Evolutionary conservation across 1,139 yeast species (phyloP).

Genomic region (Geotrichum bryndzae): DNA sequence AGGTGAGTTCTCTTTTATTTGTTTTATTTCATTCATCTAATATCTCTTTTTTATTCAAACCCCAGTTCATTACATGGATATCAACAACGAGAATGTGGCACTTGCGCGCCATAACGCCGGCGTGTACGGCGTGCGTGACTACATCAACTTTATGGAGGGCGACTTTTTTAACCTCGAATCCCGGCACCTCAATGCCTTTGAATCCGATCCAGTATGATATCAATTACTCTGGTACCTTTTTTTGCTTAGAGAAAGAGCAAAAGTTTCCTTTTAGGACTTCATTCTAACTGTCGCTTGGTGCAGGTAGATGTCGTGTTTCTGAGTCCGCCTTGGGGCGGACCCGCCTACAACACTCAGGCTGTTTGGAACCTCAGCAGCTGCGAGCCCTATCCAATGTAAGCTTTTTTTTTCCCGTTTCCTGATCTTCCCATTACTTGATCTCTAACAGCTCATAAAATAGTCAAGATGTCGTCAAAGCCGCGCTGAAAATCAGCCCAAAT

Average conservation of each 20-base stretch:
- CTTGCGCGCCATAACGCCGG: conserved; percentile 69
- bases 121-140: conserved; percentile 54
- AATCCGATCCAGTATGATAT: background rate
- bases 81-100: conserved; percentile 50
- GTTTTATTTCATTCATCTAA: background rate
- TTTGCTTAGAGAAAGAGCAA: background rate
- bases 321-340: conserved; percentile 99
- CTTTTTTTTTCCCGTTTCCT: background rate
- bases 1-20: conserved; percentile 9
- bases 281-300: background rate
- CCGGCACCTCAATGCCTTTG: background rate
- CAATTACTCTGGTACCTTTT: background rate
- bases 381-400: conserved; percentile 25
- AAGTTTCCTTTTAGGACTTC: too few relatives aligned
- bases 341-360: conserved; percentile 46
- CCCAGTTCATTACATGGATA: conserved; percentile 65
- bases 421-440: background rate
- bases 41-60: conserved; percentile 1
- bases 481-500: conserved; percentile 46
- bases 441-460: conserved; percentile 9
- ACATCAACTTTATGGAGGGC: conserved; percentile 33
- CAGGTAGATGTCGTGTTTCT: conserved; percentile 57
- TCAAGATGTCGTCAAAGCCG: conserved; percentile 37
- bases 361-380: conserved; percentile 44
- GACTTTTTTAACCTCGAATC: conserved; percentile 45